These are phyloP conservation scores for Iris pallida DNA, from an alignment of 116 monocot species.

Conservation along the genomic window DNA sequence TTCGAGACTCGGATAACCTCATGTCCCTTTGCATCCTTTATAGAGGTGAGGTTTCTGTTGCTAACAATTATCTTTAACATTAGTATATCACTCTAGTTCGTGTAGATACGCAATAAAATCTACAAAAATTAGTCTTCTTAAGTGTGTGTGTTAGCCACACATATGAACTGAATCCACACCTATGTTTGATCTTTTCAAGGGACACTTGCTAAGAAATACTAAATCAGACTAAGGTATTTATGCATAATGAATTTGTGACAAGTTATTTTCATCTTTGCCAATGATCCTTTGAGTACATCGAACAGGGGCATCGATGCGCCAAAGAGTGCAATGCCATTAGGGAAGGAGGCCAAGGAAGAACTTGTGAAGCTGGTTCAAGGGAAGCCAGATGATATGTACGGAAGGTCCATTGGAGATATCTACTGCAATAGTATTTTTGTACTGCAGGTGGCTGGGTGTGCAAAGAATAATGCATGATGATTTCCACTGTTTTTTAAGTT, in stretches of 20 bases:
- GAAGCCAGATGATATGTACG: slow-evolving; percentile 61
- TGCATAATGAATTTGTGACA: background rate
- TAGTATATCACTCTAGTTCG: too few relatives aligned
- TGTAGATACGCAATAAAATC: too few relatives aligned
- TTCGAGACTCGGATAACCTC: too few relatives aligned
- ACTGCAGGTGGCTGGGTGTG: slow-evolving; percentile 62
- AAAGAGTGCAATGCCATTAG: slow-evolving; percentile 79
- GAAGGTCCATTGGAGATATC: slow-evolving; percentile 71
- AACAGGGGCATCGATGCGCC: slow-evolving; percentile 94
- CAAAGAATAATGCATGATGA: background rate
- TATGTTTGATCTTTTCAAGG: slow-evolving; percentile 20
- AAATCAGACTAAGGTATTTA: slow-evolving; percentile 74
- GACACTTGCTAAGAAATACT: slow-evolving; percentile 64
- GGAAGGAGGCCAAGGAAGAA: slow-evolving; percentile 80
- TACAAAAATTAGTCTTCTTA: too few relatives aligned
- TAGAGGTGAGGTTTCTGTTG: too few relatives aligned
- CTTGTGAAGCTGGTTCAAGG: slow-evolving; percentile 64
- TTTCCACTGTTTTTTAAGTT: background rate
- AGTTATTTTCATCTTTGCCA: background rate
- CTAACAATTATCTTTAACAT: too few relatives aligned
- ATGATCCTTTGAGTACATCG: background rate
- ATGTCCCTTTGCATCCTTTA: too few relatives aligned
- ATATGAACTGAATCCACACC: too few relatives aligned
- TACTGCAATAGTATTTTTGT: slow-evolving; percentile 66
- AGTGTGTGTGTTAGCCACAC: too few relatives aligned